Evolutionary conservation across 495 filamentous ascomycete species (phyloP).

Genomic region (Penicillium crystallinum): DNA sequence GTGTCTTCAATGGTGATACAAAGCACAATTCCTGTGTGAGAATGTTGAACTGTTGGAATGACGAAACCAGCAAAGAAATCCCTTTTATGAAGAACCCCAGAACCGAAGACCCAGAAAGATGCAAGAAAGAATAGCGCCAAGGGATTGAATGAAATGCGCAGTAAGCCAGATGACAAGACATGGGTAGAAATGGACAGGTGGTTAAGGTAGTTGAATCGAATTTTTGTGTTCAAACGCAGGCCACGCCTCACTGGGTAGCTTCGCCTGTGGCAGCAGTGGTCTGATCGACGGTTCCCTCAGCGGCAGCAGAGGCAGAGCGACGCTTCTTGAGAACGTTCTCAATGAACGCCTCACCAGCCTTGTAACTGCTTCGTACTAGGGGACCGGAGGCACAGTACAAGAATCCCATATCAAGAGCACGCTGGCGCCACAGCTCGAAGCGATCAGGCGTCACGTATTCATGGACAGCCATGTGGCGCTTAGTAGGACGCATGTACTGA

Average conservation of each 20-base stretch:
- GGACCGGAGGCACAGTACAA: constrained; percentile 93
- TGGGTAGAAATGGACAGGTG: neutral
- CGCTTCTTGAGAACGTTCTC: constrained; percentile 96
- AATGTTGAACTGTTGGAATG: constrained; percentile 16
- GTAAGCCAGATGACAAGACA: neutral
- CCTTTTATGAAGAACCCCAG: constrained; percentile 10
- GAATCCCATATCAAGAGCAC: constrained; percentile 93
- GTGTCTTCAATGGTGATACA: constrained; percentile 17
- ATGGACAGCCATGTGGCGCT: constrained; percentile 92
- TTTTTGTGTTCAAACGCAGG: constrained; percentile 5
- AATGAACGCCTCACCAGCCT: constrained; percentile 96
- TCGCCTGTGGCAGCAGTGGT: constrained; percentile 22
- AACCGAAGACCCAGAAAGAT: constrained; percentile 15
- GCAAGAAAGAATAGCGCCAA: constrained; percentile 20
- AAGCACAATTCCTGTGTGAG: neutral
- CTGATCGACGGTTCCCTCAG: constrained; percentile 18
- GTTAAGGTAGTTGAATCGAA: neutral
- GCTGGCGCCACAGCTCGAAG: constrained; percentile 86
- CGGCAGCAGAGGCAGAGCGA: constrained; percentile 34
- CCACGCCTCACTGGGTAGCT: constrained; percentile 25
- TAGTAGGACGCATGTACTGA: constrained; percentile 98
- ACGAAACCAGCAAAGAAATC: constrained; percentile 4
- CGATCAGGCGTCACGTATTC: constrained; percentile 86
- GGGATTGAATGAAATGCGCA: constrained; percentile 4
- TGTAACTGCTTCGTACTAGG: constrained; percentile 88